Evolutionary conservation across 257 asterid genomes (phyloP), one percentile per base, ranked within the genome.

Genomic region (Petunia secreta): DNA sequence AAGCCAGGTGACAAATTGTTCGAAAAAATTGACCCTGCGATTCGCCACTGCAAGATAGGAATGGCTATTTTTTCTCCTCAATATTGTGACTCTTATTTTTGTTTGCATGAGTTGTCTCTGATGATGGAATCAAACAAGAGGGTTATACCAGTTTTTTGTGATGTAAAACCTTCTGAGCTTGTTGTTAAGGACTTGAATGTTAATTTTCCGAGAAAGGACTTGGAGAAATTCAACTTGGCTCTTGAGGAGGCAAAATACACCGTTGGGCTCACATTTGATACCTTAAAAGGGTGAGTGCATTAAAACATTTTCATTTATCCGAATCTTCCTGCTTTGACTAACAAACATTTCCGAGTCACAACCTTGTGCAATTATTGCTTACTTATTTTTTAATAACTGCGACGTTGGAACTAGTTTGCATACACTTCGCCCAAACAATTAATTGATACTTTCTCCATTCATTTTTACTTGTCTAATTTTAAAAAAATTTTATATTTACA

Each of bases 221-320:
- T 91, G 48, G 87, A 76, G 3, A 82, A 83, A 80, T 94, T 90
- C 73, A 74, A 79, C 4, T 36, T 79, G 62, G 97, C 98, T 14
- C 88, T 94, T 6, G 93, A 91, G 63, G 94, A 89, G 86, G 98
- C 97, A 0, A 92, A 79, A 10, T 75, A 79, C 80, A 94, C 94
- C 37, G 98, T 94, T 36, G 98, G 98, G 2, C 80, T 94, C 44
- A 89, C 98, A 5, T 94, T 94, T 59, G 97, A 94, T 81, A 91
- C 93, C 3, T 41, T 83, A 41, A 80, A 50, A 7, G 98, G 97
- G 96, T 93, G 80, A 80, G 87, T 40, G 52, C 5, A 0, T 44
- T 13, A 3, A 3, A 2, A 6, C 40, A 50, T 40, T 34, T 54
- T 38, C 63, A 8, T 44, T 14, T 25, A 25, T 25, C 25, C 25